These are phyloP conservation scores for Ascochyta viciae-villosae DNA, from an alignment of 2,329 filamentous ascomycete species.

Conservation along the genomic window DNA sequence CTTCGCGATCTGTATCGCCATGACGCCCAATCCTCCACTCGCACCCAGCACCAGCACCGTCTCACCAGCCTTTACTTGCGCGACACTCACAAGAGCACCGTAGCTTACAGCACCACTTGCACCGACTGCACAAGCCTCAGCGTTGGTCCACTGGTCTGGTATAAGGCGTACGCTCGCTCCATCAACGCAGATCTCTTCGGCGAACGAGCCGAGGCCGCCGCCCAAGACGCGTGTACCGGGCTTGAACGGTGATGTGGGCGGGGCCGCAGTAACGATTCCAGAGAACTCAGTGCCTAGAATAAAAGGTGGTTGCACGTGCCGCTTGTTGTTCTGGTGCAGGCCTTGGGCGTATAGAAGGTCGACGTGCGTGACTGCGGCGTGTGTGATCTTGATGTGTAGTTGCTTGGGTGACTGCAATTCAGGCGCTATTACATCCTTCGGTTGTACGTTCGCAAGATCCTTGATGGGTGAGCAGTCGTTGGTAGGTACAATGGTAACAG, in stretches of 20 bases:
- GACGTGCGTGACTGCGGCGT: constrained; percentile 66
- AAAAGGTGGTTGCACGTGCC: constrained; percentile 65
- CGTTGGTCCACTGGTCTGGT: constrained; percentile 55
- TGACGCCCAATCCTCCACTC: constrained; percentile 62
- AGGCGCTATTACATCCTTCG: constrained; percentile 38
- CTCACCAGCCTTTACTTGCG: constrained; percentile 54
- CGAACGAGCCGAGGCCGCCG: constrained; percentile 59
- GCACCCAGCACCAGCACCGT: constrained; percentile 64
- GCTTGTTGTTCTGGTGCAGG: constrained; percentile 66
- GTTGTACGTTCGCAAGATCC: constrained; percentile 41
- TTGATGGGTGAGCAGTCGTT: neutral
- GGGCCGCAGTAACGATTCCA: constrained; percentile 57
- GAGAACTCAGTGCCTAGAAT: constrained; percentile 67
- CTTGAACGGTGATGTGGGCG: constrained; percentile 44
- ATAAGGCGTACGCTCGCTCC: constrained; percentile 52
- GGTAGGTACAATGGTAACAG: neutral
- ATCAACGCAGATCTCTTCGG: constrained; percentile 58
- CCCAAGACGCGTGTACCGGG: constrained; percentile 64
- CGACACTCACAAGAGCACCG: constrained; percentile 56
- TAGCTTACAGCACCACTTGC: constrained; percentile 63
- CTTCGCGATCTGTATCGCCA: constrained; percentile 64
- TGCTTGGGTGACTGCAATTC: constrained; percentile 46
- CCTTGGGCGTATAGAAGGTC: constrained; percentile 66
- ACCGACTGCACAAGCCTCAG: constrained; percentile 61
- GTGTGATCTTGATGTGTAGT: constrained; percentile 58